These are phyloP conservation scores for Theobroma grandiflorum DNA, from an alignment of 441 rosid species.

Conservation along the genomic window DNA sequence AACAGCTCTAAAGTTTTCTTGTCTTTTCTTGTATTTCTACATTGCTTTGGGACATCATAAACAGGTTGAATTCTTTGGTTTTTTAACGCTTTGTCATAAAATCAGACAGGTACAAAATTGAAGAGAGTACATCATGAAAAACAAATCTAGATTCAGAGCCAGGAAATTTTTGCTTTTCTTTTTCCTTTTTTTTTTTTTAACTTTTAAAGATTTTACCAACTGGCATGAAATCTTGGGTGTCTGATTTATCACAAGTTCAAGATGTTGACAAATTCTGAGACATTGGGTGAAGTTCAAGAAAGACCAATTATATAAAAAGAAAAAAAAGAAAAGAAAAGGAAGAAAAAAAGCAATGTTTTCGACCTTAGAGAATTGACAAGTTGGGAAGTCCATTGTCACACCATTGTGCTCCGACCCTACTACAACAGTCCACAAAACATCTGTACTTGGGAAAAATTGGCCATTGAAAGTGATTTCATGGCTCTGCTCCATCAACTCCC, in stretches of 20 bases:
- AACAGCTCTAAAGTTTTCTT: neutral
- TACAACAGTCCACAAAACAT: neutral
- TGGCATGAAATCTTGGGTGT: neutral
- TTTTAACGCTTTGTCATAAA: neutral
- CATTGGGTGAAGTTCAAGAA: slow-evolving; percentile 18
- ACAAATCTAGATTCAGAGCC: neutral
- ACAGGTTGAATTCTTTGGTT: neutral
- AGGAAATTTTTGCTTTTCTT: neutral
- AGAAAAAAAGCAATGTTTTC: neutral
- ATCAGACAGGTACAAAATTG: neutral
- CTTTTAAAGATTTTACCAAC: neutral
- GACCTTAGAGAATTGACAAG: neutral
- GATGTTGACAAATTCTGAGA: slow-evolving; percentile 23
- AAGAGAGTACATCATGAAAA: neutral
- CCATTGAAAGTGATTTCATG: neutral
- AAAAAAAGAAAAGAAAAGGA: neutral
- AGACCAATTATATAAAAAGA: neutral
- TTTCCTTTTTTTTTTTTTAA: neutral
- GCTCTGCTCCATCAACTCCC: neutral
- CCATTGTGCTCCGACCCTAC: neutral
- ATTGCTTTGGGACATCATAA: neutral
- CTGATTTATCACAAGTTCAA: slow-evolving; percentile 7
- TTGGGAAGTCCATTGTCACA: slow-evolving; percentile 8
- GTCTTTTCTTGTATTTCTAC: neutral
- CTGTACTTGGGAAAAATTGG: neutral